phyloP scores from a whole-genome alignment of 148 eudicot genomes.

The Dianthus caryophyllus region DNA sequence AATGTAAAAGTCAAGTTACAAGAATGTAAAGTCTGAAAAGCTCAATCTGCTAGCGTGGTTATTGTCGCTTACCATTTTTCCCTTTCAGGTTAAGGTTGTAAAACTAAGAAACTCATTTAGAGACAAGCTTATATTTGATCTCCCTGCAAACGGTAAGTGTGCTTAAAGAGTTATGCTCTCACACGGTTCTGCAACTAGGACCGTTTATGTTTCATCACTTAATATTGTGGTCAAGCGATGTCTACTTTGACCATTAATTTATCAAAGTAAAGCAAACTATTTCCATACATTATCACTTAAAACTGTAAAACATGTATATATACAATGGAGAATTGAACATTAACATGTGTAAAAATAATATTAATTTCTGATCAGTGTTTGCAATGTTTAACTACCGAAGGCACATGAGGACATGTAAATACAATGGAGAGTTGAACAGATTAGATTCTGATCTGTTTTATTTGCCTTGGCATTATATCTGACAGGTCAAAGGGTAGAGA shows the following conservation, averaged over 20 bases:
- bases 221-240: neutral
- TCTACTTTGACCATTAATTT: no score
- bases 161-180: neutral
- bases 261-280: no score
- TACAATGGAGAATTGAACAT: no score
- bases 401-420: no score
- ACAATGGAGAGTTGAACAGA: no score
- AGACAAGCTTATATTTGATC: constrained; percentile 53
- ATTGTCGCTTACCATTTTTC: neutral
- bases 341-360: no score
- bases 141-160: constrained; percentile 56
- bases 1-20: neutral
- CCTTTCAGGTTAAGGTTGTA: constrained; percentile 41
- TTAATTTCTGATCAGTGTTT: no score
- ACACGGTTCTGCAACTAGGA: neutral
- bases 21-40: neutral
- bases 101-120: constrained; percentile 37
- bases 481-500: constrained; percentile 65
- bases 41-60: neutral
- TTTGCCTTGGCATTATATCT: constrained; percentile 5
- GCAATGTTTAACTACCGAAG: no score
- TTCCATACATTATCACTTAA: no score
- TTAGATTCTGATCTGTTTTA: neutral
- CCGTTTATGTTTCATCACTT: neutral
- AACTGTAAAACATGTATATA: no score